These are phyloP conservation scores for Trichosporon asahii DNA, from an alignment of 1,284 basidiomycete genomes.

Conservation along the genomic window DNA sequence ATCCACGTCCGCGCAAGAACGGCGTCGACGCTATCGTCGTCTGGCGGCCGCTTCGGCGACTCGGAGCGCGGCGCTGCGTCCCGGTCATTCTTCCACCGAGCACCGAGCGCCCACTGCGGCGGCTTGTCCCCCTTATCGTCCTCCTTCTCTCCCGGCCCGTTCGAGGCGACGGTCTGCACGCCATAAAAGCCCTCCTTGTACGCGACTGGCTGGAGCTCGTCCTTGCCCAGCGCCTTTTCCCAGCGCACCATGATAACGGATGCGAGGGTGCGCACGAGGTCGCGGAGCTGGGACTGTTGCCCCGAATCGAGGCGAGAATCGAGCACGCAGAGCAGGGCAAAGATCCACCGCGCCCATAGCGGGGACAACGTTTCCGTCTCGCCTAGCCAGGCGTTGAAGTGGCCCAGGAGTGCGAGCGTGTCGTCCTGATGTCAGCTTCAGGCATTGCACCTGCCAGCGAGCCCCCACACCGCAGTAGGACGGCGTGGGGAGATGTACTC, in stretches of 20 bases:
- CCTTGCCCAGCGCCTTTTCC: conserved; percentile 18
- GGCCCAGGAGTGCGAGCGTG: conserved; percentile 28
- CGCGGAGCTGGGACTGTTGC: conserved; percentile 72
- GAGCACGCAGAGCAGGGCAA: conserved; percentile 69
- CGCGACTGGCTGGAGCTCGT: conserved; percentile 8
- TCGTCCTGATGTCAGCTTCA: conserved; percentile 25
- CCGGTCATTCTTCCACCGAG: conserved; percentile 19
- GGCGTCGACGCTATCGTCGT: conserved; percentile 30
- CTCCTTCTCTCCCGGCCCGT: conserved; percentile 5
- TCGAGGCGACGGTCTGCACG: conserved; percentile 18
- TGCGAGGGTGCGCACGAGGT: conserved; percentile 70
- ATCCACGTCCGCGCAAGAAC: conserved; percentile 67
- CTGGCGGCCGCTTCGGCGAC: conserved; percentile 14
- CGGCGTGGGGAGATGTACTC: conserved; percentile 16
- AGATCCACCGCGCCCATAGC: conserved; percentile 76
- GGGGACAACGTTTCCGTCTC: conserved; percentile 55
- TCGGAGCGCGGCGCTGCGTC: conserved; percentile 16
- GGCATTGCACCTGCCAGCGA: background rate
- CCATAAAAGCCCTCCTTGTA: conserved; percentile 20
- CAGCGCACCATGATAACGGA: conserved; percentile 55
- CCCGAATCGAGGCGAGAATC: conserved; percentile 70
- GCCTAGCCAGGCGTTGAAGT: conserved; percentile 20
- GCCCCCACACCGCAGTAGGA: too few species aligned
- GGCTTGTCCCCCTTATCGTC: background rate
- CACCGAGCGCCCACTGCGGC: conserved; percentile 18